phyloP scores from a whole-genome alignment of 306 rosid genomes.

The Neltuma alba region DNA sequence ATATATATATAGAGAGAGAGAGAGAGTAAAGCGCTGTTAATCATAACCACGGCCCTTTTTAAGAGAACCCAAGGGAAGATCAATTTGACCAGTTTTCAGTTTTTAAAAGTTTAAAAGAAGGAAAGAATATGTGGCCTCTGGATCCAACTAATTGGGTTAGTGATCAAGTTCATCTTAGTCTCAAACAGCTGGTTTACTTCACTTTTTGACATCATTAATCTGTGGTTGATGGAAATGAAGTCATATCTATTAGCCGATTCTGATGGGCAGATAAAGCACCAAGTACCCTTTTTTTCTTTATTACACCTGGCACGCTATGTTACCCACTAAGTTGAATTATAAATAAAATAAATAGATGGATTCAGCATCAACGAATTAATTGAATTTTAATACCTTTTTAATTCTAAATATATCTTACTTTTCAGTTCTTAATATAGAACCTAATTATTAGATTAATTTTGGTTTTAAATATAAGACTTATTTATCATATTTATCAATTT shows the following conservation, averaged over 20 bases:
- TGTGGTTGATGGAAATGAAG: neutral
- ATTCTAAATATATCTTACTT: too few species aligned
- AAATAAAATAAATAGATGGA: neutral
- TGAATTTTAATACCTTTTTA: neutral
- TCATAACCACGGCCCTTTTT: neutral
- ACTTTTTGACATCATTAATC: neutral
- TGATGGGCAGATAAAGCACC: neutral
- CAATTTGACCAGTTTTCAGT: conserved; percentile 19
- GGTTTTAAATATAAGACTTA: too few species aligned
- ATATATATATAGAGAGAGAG: neutral
- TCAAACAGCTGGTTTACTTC: conserved; percentile 2
- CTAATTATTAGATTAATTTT: too few species aligned
- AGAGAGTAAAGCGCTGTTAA: conserved; percentile 4
- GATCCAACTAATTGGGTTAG: conserved; percentile 13
- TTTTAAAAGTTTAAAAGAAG: neutral
- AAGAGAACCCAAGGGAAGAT: conserved; percentile 3
- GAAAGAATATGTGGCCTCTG: conserved; percentile 8
- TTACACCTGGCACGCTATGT: neutral
- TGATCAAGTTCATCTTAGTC: conserved; percentile 6
- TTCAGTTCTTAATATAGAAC: too few species aligned
- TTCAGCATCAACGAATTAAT: neutral
- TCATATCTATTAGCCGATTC: neutral
- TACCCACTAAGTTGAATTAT: neutral
- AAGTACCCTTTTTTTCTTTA: neutral
- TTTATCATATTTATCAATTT: too few species aligned